Conservation (phyloP, 2,329 filamentous ascomycete genomes). For the Epicoccum nigrum region DNA sequence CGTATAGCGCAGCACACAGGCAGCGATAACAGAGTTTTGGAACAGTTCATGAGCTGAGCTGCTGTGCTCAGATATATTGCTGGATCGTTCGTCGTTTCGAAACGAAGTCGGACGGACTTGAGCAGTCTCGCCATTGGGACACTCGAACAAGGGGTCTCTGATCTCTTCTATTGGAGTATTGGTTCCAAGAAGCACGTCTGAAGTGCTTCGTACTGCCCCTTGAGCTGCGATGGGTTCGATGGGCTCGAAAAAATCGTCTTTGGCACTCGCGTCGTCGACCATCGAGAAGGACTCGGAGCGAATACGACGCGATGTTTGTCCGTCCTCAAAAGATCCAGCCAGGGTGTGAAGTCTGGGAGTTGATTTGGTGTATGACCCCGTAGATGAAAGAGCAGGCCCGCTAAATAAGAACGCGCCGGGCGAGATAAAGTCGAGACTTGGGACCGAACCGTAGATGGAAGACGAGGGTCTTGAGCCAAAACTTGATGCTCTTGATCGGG, state of each 20-base stretch:
- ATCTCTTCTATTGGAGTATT: constrained; percentile 28
- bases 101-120: neutral
- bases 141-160: constrained; percentile 11
- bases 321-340: constrained; percentile 23
- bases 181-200: constrained; percentile 33
- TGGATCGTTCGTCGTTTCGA: neutral
- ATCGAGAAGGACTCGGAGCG: constrained; percentile 32
- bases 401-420: constrained; percentile 43
- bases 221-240: constrained; percentile 30
- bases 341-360: constrained; percentile 28
- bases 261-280: constrained; percentile 23
- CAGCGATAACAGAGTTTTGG: neutral
- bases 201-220: constrained; percentile 31
- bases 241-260: constrained; percentile 32
- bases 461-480: constrained; percentile 22
- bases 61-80: neutral
- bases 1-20: constrained; percentile 21
- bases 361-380: constrained; percentile 29
- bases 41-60: neutral
- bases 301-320: constrained; percentile 13
- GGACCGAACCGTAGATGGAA: constrained; percentile 30
- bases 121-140: constrained; percentile 8
- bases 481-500: constrained; percentile 30
- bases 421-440: constrained; percentile 43
- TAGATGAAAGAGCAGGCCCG: constrained; percentile 38